Evolutionary conservation across 192 early-diverging fungal species (phyloP).

Genomic region (Funneliformis geosporum): DNA sequence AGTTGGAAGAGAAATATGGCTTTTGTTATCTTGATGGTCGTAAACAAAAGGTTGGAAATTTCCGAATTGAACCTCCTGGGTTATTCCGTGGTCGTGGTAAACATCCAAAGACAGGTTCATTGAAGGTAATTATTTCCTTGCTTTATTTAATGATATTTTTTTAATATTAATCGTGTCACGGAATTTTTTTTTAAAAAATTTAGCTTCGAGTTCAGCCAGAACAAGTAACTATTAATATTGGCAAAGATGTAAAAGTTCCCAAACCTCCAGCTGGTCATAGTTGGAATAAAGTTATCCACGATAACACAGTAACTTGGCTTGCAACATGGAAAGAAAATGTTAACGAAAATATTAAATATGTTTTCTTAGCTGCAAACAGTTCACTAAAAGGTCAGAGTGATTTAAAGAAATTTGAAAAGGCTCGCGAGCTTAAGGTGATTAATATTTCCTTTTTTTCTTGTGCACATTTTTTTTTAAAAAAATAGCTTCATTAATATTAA

Average conservation of each 20-base stretch:
- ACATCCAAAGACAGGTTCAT: conserved; percentile 90
- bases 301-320: conserved; percentile 93
- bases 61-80: conserved; percentile 93
- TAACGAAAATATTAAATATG: conserved; percentile 90
- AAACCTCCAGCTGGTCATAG: conserved; percentile 83
- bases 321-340: conserved; percentile 99
- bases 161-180: background rate
- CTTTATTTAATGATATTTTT: background rate
- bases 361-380: conserved; percentile 90
- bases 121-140: conserved; percentile 62
- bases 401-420: conserved; percentile 94
- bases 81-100: conserved; percentile 96
- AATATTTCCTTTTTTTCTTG: background rate
- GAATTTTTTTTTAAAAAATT: background rate
- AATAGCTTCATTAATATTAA: background rate
- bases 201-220: conserved; percentile 86
- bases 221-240: conserved; percentile 92
- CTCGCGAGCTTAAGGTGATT: conserved; percentile 76
- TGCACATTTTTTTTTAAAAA: background rate
- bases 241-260: conserved; percentile 74
- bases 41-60: conserved; percentile 98
- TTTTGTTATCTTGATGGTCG: conserved; percentile 80
- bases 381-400: conserved; percentile 97
- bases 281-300: conserved; percentile 86
- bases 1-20: conserved; percentile 76